Evolutionary conservation across 495 filamentous ascomycete species (phyloP), one percentile per base, ranked within the genome.

Genomic region (Opeltia flavorubescens): DNA sequence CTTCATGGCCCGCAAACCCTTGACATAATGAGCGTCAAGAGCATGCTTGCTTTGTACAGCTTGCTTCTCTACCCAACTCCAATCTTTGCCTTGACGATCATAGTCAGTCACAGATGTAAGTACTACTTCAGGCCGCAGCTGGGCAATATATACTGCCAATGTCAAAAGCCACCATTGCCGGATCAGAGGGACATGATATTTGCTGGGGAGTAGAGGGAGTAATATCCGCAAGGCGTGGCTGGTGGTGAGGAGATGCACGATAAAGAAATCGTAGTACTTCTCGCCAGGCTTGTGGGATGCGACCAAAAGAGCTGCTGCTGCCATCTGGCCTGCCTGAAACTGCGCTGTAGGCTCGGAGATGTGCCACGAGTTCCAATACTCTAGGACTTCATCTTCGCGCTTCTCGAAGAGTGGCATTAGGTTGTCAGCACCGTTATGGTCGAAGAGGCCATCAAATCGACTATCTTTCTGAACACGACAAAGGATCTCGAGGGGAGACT

Each of bases 101-200:
- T 71, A 75, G 1, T 75, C 66, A 15, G 60, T 62, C 40, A 94
- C 75, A 1, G 41, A 46, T 12, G 70, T 59, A 12, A 80, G 66
- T 18, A 80, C 65, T 25, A 94, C 75, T 43, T 73, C 66, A 2
- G 86, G 88, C 12, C 89, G 69, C 13, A 84, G 55, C 59, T 85
- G 81, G 0, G 76, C 66, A 25, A 91, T 76, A 51, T 93, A 96
- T 2, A 87, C 75, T 0, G 80, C 69, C 25, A 95, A 56, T 0
- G 81, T 78, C 33, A 93, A 70, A 3, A 96, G 63, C 88, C 86
- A 95, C 84, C 93, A 94, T 57, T 89, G 81, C 15, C 78, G 71
- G 6, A 94, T 72, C 15, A 96, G 64, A 15, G 66, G 66, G 30
- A 86, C 57, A 50, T 91, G 88, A 49, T 76, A 85, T 54, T 76